phyloP scores from a whole-genome alignment of 2,329 filamentous ascomycete species.

The Fusarium irregulare region DNA sequence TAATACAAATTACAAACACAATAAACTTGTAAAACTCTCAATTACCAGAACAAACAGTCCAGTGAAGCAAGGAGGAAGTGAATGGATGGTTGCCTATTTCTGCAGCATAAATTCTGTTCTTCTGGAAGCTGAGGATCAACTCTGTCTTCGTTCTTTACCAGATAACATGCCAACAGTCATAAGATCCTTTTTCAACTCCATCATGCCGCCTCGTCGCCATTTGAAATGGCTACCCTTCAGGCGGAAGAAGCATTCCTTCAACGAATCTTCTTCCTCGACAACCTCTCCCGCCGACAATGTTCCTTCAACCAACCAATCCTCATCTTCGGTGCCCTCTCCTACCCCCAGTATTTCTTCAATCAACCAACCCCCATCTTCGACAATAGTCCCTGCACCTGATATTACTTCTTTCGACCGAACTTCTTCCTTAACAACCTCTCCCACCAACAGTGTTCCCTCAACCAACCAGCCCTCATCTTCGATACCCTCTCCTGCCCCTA shows the following conservation, averaged over 20 bases:
- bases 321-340: too few species aligned
- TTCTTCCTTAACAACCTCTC: too few species aligned
- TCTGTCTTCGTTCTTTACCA: background rate
- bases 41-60: too few species aligned
- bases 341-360: too few species aligned
- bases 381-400: too few species aligned
- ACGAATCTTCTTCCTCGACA: background rate
- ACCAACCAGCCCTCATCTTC: too few species aligned
- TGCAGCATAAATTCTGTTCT: background rate
- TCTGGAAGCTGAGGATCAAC: background rate
- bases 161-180: background rate
- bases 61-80: background rate
- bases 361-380: too few species aligned
- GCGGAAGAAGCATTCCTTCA: background rate
- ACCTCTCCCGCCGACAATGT: background rate
- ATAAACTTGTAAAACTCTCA: background rate
- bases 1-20: conserved; percentile 17
- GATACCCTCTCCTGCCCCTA: too few species aligned
- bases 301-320: too few species aligned
- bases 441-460: too few species aligned
- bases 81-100: background rate
- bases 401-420: too few species aligned
- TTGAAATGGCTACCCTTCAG: background rate
- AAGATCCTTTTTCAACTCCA: background rate
- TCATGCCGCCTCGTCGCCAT: background rate